A percentile compares a stretch with the other conserved stretches of the same genome.
These are phyloP conservation scores for Penicillium sp. DNA, from an alignment of 2,329 filamentous ascomycete genomes.

Conservation along the genomic window DNA sequence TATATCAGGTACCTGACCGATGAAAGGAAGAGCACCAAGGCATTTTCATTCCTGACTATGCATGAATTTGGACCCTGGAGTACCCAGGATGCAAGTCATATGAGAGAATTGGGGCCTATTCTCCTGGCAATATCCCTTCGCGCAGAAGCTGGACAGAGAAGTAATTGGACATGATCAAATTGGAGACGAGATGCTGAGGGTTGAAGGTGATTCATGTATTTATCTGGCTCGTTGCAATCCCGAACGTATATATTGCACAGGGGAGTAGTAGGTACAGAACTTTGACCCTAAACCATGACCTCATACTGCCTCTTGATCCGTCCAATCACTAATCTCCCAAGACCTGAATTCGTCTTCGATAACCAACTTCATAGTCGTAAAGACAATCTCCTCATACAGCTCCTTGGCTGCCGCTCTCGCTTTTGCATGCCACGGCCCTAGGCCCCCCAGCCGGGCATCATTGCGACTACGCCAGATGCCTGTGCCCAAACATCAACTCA, in stretches of 20 bases:
- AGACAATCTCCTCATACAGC: conserved; percentile 63
- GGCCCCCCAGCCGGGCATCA: conserved; percentile 60
- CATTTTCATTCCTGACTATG: no score
- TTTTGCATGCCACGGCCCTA: conserved; percentile 56
- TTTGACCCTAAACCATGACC: no score
- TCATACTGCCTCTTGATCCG: conserved; percentile 19
- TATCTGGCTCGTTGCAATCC: no score
- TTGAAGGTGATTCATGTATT: no score
- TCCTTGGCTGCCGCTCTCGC: conserved; percentile 50
- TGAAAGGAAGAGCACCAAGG: no score
- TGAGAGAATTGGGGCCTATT: no score
- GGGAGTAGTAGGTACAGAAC: no score
- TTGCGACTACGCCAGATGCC: conserved; percentile 62
- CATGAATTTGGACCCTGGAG: neutral
- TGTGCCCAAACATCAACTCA: conserved; percentile 33
- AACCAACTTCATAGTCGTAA: conserved; percentile 61
- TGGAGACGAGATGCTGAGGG: no score
- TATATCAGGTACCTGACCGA: neutral
- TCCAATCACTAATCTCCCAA: conserved; percentile 65
- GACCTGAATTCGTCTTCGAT: conserved; percentile 62
- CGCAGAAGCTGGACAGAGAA: no score
- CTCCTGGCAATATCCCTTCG: no score
- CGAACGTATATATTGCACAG: neutral
- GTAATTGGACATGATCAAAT: no score
- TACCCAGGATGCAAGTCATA: neutral